Evolutionary conservation across 148 eudicot species (phyloP), one percentile per base, ranked within the genome.

Genomic region (Salicornia ramosissima): DNA sequence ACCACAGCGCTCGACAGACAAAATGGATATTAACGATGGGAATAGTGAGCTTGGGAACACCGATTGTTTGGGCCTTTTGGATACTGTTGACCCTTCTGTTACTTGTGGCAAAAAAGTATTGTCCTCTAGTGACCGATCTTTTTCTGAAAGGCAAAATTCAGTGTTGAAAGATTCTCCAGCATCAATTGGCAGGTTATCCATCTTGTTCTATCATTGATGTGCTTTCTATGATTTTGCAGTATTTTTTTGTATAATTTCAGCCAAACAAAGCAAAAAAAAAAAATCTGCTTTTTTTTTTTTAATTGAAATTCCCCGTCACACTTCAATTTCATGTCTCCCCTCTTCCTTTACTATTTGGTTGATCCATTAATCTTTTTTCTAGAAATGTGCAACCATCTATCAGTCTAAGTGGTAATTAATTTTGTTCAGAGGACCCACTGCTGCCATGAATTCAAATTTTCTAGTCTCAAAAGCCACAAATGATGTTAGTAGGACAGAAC

Each of bases 401-500:
- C 72, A 43, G 11, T 24, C 42, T 34, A 11, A 56, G 43, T 33
- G 22, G 55, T 62, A 33, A 2, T 71, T 71, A 56, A 54, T 62
- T 30, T 73, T 69, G 73, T 82, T 72, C 87, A 89, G 91, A 69
- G 79, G 73, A 67, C 59, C 75, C 60, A 73, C 71, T 55, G 70
- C 43, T 72, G 80, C 61, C 26, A 67, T 57, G 39, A 57, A 70
- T 77, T 82, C 84, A 36, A 85, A 72, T 66, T 70, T 43, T 75
- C 81, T 80, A 59, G 73, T 55, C 65, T 69, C 45, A 73, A 40
- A 73, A 76, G 71, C 63, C 73, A 83, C 74, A 73, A 72, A 53
- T 46, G 73, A 76, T 67, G 77, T 78, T 60, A 74, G 22, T 61
- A 75, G 66, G 80, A 66, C 67, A 74, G 76, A 78, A 68, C 40